These are phyloP conservation scores for Paracoccidioides lutzii DNA, from an alignment of 2,329 filamentous ascomycete species.

Conservation along the genomic window DNA sequence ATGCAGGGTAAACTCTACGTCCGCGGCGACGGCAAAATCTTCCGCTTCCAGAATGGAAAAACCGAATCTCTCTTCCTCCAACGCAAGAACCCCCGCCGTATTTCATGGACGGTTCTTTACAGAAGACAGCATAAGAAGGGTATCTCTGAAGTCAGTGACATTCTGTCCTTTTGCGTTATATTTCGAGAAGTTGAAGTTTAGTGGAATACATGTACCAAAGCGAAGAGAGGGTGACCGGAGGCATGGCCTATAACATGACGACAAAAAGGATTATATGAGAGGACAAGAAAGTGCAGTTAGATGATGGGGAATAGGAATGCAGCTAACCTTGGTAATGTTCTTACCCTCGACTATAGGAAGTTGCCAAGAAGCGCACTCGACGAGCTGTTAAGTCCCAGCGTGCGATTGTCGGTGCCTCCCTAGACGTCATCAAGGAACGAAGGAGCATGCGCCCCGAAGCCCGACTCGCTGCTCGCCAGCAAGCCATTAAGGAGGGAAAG, in stretches of 20 bases:
- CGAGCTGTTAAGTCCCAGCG: conserved; percentile 97
- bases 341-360: conserved; percentile 56
- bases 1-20: conserved; percentile 96
- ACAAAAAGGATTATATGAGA: not conserved
- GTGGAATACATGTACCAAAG: not conserved
- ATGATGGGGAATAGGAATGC: not conserved
- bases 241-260: not conserved
- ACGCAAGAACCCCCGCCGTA: conserved; percentile 99
- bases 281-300: not conserved
- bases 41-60: conserved; percentile 99
- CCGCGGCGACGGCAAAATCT: conserved; percentile 99
- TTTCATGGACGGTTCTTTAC: conserved; percentile 97
- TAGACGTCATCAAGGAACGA: conserved; percentile 99
- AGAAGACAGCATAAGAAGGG: conserved; percentile 99
- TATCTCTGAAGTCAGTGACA: conserved; percentile 88
- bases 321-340: conserved; percentile 5
- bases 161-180: not conserved
- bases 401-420: conserved; percentile 96
- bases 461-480: conserved; percentile 74
- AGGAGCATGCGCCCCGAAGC: conserved; percentile 89
- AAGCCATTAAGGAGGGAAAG: conserved; percentile 95
- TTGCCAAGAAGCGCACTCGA: conserved; percentile 98
- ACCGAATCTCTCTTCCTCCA: conserved; percentile 99
- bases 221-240: not conserved
- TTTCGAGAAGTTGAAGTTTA: not conserved